Evolutionary conservation across 2,329 filamentous ascomycete species (phyloP).

Genomic region (Diplodia sapinea): DNA sequence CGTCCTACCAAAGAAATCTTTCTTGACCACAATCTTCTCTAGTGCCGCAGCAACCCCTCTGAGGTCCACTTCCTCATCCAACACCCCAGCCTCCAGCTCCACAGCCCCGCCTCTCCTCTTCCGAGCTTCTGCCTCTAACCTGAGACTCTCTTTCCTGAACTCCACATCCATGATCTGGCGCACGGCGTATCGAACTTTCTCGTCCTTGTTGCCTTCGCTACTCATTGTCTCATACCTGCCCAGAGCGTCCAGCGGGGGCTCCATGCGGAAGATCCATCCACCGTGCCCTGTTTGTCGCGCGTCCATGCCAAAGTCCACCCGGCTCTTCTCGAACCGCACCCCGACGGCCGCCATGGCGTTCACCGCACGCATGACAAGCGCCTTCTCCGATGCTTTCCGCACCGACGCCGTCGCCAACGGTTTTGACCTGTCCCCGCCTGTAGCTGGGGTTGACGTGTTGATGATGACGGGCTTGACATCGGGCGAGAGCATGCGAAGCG

Average conservation of each 20-base stretch:
- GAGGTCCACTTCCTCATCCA: constrained; percentile 33
- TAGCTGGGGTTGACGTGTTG: constrained; percentile 68
- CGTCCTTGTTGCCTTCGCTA: constrained; percentile 61
- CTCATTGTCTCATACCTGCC: constrained; percentile 73
- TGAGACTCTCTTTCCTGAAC: constrained; percentile 72
- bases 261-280: constrained; percentile 90
- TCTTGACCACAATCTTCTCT: constrained; percentile 59
- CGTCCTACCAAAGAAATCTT: constrained; percentile 85
- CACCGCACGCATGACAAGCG: constrained; percentile 79
- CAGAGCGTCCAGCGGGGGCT: constrained; percentile 84
- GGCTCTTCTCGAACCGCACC: constrained; percentile 78
- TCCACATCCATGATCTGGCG: constrained; percentile 93
- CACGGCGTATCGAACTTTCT: constrained; percentile 86
- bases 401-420: constrained; percentile 75
- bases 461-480: constrained; percentile 91
- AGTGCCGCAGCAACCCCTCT: constrained; percentile 32
- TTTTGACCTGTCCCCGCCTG: constrained; percentile 36
- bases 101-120: constrained; percentile 56
- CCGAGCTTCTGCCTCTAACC: constrained; percentile 69
- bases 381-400: constrained; percentile 81
- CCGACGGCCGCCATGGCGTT: constrained; percentile 83
- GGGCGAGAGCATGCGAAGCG: constrained; percentile 82
- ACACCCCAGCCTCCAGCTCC: constrained; percentile 39
- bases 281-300: constrained; percentile 52
- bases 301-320: constrained; percentile 71